Evolutionary conservation across 495 filamentous ascomycete species (phyloP), one percentile per base, ranked within the genome.

Genomic region (Podospora pseudopauciseta): DNA sequence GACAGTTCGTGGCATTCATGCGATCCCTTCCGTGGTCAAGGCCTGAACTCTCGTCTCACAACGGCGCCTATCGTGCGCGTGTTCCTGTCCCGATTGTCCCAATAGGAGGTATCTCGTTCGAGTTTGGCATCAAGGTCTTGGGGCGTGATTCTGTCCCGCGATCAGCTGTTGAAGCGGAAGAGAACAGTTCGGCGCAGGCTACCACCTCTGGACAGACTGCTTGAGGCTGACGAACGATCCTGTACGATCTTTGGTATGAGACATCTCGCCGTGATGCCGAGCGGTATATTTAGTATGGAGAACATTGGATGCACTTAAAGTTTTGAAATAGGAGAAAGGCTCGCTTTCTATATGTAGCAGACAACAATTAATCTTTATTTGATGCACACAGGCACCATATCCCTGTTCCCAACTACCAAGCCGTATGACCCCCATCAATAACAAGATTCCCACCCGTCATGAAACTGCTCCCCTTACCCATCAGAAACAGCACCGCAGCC

Each of bases 391-490:
- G 9, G 5, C 5, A 49, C 7, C 23, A 15, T 11, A 15, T 26
- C 55, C 55, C 4, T 11, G 5, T 4, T 39, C 53, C 4, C 3
- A 6, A 55, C 57, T 73, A 78, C 77, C 77, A 79, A 32, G 78
- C 77, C 2, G 86, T 88, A 72, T 89, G 86, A 2, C 88, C 88
- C 55, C 88, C 88, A 70, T 89, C 87, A 65, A 89, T 85, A 11
- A 88, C 72, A 63, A 90, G 66, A 57, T 87, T 85, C 19, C 78
- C 84, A 0, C 88, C 89, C 0, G 88, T 90, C 89, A 92, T 92
- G 72, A 90, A 92, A 63, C 86, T 88, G 69, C 85, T 88, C 16
- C 88, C 89, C 74, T 87, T 83, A 68, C 87, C 89, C 19, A 90
- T 75, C 70, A 89, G 66, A 57, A 83, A 83, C 53, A 78, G 67